Conservation (phyloP, 2,329 filamentous ascomycete genomes). For the Thelonectria discophora region DNA sequence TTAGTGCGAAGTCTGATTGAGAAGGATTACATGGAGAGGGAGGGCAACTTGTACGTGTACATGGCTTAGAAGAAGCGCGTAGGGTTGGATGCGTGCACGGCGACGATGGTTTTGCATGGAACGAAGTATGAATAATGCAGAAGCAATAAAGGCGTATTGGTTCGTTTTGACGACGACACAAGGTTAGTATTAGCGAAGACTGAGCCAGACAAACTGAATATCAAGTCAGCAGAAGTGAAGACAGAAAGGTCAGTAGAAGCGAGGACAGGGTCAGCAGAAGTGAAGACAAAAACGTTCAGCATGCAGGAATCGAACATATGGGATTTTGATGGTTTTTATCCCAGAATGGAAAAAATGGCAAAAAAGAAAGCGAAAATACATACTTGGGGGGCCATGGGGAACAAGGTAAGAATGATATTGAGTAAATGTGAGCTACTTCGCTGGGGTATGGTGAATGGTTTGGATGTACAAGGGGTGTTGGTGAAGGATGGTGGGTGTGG, state of each 20-base stretch:
- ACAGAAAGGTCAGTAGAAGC: too few species aligned
- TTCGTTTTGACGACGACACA: too few species aligned
- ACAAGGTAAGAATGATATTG: constrained; percentile 27
- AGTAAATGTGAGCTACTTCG: constrained; percentile 34
- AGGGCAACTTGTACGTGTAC: constrained; percentile 76
- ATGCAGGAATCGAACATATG: constrained; percentile 25
- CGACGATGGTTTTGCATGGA: background rate
- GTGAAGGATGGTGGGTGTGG: too few species aligned
- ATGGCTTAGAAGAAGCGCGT: constrained; percentile 60
- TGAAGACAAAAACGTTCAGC: background rate
- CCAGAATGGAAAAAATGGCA: constrained; percentile 17
- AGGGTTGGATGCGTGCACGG: background rate
- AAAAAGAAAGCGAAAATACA: constrained; percentile 9
- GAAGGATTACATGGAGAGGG: constrained; percentile 90
- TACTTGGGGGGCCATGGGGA: constrained; percentile 21
- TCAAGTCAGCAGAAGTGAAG: too few species aligned
- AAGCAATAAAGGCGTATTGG: background rate
- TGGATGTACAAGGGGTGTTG: constrained; percentile 19
- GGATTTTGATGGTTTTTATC: background rate
- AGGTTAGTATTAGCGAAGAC: too few species aligned
- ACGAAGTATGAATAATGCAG: background rate
- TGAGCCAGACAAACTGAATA: too few species aligned
- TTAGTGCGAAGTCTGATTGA: constrained; percentile 75
- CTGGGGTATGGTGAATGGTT: constrained; percentile 17
- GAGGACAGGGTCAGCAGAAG: too few species aligned